These are phyloP conservation scores for Ophiostoma sp. DNA, from an alignment of 2,329 filamentous ascomycete genomes.

Conservation along the genomic window DNA sequence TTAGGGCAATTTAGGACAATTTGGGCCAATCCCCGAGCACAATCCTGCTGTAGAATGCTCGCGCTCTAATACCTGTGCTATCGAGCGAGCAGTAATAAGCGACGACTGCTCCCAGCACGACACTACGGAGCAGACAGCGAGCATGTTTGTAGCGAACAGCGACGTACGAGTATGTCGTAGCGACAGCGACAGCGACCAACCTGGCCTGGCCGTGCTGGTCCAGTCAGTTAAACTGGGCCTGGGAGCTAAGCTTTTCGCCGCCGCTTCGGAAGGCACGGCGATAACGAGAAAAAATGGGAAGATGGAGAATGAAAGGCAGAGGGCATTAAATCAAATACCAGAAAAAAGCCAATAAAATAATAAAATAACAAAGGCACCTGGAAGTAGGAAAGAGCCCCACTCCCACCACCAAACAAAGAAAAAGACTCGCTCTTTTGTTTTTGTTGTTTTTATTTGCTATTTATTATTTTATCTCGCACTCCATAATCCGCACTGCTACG, in stretches of 20 bases:
- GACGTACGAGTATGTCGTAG: slow-evolving; percentile 4
- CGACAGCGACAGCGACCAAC: not conserved
- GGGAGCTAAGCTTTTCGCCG: slow-evolving; percentile 25
- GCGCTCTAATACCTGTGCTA: not conserved
- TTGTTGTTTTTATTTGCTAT: slow-evolving; percentile 4
- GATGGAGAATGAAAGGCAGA: slow-evolving; percentile 16
- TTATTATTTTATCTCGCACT: not conserved
- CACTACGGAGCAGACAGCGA: not conserved
- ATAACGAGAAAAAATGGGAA: slow-evolving; percentile 23
- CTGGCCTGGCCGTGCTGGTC: not conserved
- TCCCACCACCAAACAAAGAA: slow-evolving; percentile 21
- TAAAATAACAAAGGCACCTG: slow-evolving; percentile 16
- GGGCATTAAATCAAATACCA: not conserved
- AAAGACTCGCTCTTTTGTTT: slow-evolving; percentile 21
- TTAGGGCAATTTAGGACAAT: no score
- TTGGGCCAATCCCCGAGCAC: no score
- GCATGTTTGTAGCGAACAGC: slow-evolving; percentile 13
- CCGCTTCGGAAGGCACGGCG: slow-evolving; percentile 26
- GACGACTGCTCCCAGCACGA: not conserved
- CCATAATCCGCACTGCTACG: not conserved
- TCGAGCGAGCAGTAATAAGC: slow-evolving; percentile 3
- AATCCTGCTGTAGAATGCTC: no score
- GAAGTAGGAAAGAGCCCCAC: not conserved
- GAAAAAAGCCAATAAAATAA: not conserved
- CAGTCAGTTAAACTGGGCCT: slow-evolving; percentile 11